Percentiles rank a stretch among this genome's conserved stretches.
Evolutionary conservation across 768 basidiomycete genomes (phyloP).

Genomic region (Glaciozyma martinii): DNA sequence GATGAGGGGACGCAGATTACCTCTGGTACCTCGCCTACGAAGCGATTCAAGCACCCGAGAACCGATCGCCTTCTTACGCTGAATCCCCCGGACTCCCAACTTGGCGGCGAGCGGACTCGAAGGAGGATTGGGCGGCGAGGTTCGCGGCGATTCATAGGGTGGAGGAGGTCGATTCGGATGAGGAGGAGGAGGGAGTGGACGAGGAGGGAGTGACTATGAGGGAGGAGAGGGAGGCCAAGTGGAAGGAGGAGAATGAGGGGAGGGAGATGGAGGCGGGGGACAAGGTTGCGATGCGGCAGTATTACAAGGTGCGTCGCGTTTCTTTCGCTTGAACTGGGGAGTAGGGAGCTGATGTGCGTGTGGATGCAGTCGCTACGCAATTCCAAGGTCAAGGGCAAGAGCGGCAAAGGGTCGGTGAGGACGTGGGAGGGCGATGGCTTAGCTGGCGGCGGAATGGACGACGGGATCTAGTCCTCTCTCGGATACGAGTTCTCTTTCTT

Average conservation of each 20-base stretch:
- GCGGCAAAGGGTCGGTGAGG: conserved; percentile 19
- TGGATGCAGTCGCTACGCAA: conserved; percentile 19
- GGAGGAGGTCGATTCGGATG: conserved; percentile 13
- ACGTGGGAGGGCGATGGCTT: conserved; percentile 34
- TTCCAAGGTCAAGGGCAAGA: conserved; percentile 30
- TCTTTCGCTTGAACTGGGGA: background rate
- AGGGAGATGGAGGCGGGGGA: conserved; percentile 1
- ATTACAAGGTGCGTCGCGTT: conserved; percentile 31
- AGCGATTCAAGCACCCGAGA: too few relatives aligned
- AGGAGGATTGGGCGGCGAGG: conserved; percentile 31
- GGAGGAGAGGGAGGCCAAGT: conserved; percentile 32
- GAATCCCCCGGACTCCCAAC: conserved; percentile 24
- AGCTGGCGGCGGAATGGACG: background rate
- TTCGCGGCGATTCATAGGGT: conserved; percentile 29
- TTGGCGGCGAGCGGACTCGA: conserved; percentile 31
- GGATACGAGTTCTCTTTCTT: background rate
- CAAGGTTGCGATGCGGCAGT: conserved; percentile 32
- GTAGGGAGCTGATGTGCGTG: background rate
- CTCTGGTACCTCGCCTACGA: too few relatives aligned
- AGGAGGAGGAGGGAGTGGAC: conserved; percentile 11
- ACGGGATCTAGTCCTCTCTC: background rate
- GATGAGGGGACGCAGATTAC: background rate
- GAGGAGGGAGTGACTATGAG: conserved; percentile 30
- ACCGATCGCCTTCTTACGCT: background rate
- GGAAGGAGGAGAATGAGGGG: conserved; percentile 30